phyloP scores from a whole-genome alignment of 176 grass and related monocot species.

The Poa annua region DNA sequence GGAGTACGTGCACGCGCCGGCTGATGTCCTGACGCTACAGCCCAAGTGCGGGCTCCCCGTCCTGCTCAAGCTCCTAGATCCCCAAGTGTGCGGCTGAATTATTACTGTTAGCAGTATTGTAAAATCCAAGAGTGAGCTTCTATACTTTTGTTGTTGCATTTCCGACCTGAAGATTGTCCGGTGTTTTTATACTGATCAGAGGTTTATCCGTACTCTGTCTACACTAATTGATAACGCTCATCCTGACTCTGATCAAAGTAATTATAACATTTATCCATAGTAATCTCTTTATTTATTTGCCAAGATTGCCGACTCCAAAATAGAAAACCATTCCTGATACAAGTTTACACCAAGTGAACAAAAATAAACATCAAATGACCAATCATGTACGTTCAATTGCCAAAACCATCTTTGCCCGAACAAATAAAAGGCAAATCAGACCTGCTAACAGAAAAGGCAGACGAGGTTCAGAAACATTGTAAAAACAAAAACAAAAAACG shows the following conservation, averaged over 20 bases:
- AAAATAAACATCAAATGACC: no score
- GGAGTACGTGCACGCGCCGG: conserved; percentile 62
- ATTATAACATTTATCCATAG: no score
- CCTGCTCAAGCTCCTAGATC: conserved; percentile 20
- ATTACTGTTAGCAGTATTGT: background rate
- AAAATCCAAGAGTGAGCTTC: background rate
- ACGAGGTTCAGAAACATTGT: background rate
- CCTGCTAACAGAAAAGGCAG: background rate
- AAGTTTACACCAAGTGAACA: no score
- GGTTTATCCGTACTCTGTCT: no score
- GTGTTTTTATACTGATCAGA: background rate
- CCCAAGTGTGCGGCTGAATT: background rate
- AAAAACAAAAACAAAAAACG: no score
- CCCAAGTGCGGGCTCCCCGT: conserved; percentile 49
- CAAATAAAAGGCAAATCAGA: background rate
- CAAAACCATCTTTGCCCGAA: no score
- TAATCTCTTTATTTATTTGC: no score
- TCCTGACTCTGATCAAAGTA: no score
- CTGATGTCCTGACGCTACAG: conserved; percentile 41
- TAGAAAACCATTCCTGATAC: no score
- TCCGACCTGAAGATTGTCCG: background rate
- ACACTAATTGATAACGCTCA: no score
- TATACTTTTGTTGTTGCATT: background rate
- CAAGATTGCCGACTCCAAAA: no score
- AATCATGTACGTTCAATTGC: no score